Conservation (phyloP, 2,329 filamentous ascomycete species). For the Podosphaera fusca region DNA sequence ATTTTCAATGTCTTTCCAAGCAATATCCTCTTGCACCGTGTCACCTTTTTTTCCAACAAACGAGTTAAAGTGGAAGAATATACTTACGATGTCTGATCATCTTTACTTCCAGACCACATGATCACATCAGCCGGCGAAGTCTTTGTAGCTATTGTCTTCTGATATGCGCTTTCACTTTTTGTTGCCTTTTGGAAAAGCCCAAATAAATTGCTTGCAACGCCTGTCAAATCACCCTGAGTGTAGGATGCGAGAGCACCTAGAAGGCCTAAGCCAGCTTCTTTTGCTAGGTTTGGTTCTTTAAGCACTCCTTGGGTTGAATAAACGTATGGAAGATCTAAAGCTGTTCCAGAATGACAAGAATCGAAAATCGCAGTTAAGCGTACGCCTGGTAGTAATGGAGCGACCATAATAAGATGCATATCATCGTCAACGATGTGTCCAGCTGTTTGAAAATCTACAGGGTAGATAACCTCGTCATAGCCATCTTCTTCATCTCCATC, state of each 20-base stretch:
- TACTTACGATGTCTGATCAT: slow-evolving; percentile 75
- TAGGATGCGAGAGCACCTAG: slow-evolving; percentile 38
- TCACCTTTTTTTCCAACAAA: slow-evolving; percentile 23
- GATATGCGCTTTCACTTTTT: slow-evolving; percentile 51
- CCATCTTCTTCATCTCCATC: slow-evolving; percentile 66
- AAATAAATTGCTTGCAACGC: slow-evolving; percentile 61
- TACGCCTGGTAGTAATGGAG: slow-evolving; percentile 56
- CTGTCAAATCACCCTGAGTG: slow-evolving; percentile 56
- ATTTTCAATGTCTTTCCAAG: neutral
- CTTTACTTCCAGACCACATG: slow-evolving; percentile 95
- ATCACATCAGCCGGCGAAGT: slow-evolving; percentile 88
- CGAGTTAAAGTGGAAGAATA: slow-evolving; percentile 19
- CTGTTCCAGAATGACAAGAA: slow-evolving; percentile 44
- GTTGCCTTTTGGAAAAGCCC: slow-evolving; percentile 74
- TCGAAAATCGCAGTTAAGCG: slow-evolving; percentile 51
- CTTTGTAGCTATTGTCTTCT: slow-evolving; percentile 67
- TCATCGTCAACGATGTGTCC: slow-evolving; percentile 69
- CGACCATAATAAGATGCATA: slow-evolving; percentile 60
- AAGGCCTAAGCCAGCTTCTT: slow-evolving; percentile 41
- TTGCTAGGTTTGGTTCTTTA: slow-evolving; percentile 45
- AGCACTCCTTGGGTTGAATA: slow-evolving; percentile 46
- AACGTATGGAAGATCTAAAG: slow-evolving; percentile 42
- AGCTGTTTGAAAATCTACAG: slow-evolving; percentile 56
- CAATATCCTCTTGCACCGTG: neutral
- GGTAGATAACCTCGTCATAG: slow-evolving; percentile 66